These are phyloP conservation scores for Tympanopsis confertula DNA, from an alignment of 2,329 filamentous ascomycete species.

Conservation along the genomic window DNA sequence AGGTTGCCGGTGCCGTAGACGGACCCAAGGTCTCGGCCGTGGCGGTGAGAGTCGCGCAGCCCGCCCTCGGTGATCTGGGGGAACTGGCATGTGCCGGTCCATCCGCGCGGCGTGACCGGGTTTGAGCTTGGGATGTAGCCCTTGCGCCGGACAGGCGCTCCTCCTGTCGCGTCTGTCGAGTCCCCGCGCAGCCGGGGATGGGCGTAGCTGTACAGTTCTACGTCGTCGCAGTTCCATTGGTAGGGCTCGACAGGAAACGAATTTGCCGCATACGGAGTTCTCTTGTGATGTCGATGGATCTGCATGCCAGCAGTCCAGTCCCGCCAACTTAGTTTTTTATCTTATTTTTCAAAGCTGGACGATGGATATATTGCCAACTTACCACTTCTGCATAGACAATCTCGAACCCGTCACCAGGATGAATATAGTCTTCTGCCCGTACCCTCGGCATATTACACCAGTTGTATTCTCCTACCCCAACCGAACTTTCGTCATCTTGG, in stretches of 20 bases:
- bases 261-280: conserved; percentile 70
- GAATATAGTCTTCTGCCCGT: too few relatives aligned
- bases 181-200: too few relatives aligned
- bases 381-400: too few relatives aligned
- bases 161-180: too few relatives aligned
- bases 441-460: too few relatives aligned
- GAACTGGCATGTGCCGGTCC: conserved; percentile 66
- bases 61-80: conserved; percentile 67
- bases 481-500: too few relatives aligned
- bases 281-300: conserved; percentile 76
- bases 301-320: conserved; percentile 5
- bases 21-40: conserved; percentile 65
- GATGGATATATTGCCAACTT: too few relatives aligned
- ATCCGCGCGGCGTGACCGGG: conserved; percentile 54
- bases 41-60: conserved; percentile 62
- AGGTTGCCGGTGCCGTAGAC: conserved; percentile 72
- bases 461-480: too few relatives aligned
- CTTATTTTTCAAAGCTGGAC: too few relatives aligned
- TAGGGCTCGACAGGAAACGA: conserved; percentile 65
- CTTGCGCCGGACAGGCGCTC: conserved; percentile 57
- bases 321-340: too few relatives aligned
- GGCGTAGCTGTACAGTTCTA: conserved; percentile 60
- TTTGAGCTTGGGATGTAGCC: conserved; percentile 51
- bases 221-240: conserved; percentile 61
- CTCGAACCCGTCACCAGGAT: too few relatives aligned